phyloP scores from a whole-genome alignment of 2,329 filamentous ascomycete species.

The Escovopsis sp. region DNA sequence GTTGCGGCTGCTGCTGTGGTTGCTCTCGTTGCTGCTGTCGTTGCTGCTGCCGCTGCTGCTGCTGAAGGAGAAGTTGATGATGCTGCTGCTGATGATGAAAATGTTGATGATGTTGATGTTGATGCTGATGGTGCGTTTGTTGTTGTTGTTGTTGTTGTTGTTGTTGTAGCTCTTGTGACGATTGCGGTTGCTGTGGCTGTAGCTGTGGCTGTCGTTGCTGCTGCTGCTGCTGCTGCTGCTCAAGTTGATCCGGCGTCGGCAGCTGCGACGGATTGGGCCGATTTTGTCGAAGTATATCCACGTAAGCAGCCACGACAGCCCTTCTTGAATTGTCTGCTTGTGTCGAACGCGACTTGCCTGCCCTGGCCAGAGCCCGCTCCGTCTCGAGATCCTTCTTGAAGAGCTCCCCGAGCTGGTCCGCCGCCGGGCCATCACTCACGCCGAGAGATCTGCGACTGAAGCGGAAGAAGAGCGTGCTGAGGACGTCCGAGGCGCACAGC shows the following conservation, averaged over 20 bases:
- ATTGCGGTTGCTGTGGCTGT: not conserved
- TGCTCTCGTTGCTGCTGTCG: not conserved
- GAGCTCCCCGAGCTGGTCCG: constrained; percentile 8
- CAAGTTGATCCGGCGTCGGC: not conserved
- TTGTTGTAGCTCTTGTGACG: not conserved
- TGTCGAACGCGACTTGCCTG: not conserved
- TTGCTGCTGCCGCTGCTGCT: no score
- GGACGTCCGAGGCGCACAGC: constrained; percentile 11
- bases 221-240: not conserved
- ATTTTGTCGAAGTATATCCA: not conserved
- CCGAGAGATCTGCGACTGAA: constrained; percentile 14
- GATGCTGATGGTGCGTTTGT: not conserved
- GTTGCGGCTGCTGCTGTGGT: not conserved
- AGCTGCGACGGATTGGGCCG: not conserved
- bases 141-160: not conserved
- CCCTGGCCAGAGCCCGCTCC: constrained; percentile 6
- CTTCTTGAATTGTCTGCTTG: not conserved
- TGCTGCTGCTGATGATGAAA: no score
- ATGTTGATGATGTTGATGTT: no score
- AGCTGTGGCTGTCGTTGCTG: not conserved
- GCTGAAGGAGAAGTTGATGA: no score
- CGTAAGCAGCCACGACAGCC: not conserved
- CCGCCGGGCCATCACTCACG: constrained; percentile 8
- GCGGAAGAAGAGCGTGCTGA: constrained; percentile 16
- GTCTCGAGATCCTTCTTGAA: constrained; percentile 12